A percentile compares a stretch with the other conserved stretches of the same genome.
Evolutionary conservation across 2,329 filamentous ascomycete genomes (phyloP).

Genomic region (Diaporthe amygdali): DNA sequence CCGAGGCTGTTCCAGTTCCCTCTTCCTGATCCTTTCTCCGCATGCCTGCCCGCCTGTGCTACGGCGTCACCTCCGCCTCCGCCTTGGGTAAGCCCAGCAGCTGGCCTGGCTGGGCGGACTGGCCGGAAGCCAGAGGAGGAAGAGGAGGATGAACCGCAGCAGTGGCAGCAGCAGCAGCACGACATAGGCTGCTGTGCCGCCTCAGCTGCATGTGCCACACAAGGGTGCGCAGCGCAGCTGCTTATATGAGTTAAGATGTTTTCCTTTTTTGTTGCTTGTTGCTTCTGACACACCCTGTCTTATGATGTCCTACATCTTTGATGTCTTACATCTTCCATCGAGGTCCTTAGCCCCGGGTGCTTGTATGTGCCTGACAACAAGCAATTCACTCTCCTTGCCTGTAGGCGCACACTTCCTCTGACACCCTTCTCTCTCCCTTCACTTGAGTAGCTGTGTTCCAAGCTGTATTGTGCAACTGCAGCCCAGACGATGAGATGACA

Average conservation of each 20-base stretch:
- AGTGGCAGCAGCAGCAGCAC: not conserved
- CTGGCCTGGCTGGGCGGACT: not conserved
- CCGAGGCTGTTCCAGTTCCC: not conserved
- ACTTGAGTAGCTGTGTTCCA: not conserved
- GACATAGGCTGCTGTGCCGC: not conserved
- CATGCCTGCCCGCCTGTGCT: not conserved
- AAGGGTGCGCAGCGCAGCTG: not conserved
- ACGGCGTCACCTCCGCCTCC: not conserved
- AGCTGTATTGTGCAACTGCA: too few relatives aligned
- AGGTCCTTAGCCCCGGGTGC: not conserved
- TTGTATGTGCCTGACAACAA: not conserved
- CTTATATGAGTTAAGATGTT: not conserved
- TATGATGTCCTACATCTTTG: not conserved
- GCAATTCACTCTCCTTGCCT: not conserved
- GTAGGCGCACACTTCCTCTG: rapidly evolving
- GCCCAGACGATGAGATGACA: conserved; percentile 3
- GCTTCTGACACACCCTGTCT: not conserved
- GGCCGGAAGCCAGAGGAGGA: not conserved
- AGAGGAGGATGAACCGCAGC: not conserved
- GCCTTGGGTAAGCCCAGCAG: not conserved
- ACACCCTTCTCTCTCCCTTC: not conserved
- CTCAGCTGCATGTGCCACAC: not conserved
- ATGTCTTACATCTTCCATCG: not conserved
- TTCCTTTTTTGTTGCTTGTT: not conserved
- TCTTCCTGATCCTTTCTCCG: conserved; percentile 3